These are phyloP conservation scores for Mucor ambiguus DNA, from an alignment of 371 early-diverging fungal species.

Conservation along the genomic window DNA sequence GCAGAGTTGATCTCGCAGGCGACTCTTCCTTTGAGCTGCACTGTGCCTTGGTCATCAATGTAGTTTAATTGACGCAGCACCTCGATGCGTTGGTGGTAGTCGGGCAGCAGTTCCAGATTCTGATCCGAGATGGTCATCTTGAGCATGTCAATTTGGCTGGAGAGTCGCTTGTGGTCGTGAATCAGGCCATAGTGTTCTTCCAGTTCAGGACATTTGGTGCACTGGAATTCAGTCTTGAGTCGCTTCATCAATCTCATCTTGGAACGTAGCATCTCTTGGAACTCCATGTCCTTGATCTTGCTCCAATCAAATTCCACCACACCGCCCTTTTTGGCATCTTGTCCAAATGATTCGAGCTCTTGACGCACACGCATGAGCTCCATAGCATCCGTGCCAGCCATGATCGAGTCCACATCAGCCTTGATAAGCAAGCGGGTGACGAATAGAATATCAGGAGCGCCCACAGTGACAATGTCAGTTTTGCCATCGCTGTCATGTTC, in stretches of 20 bases:
- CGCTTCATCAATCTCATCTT: conserved; percentile 53
- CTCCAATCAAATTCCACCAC: conserved; percentile 68
- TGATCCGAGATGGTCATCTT: conserved; percentile 82
- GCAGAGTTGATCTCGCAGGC: conserved; percentile 98
- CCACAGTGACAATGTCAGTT: conserved; percentile 54
- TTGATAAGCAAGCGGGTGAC: conserved; percentile 60
- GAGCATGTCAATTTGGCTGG: conserved; percentile 73
- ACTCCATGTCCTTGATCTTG: conserved; percentile 84
- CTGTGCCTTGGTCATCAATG: conserved; percentile 83
- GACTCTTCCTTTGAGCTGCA: conserved; percentile 99
- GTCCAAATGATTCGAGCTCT: conserved; percentile 58
- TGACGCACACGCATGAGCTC: conserved; percentile 53
- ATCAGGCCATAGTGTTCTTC: conserved; percentile 74
- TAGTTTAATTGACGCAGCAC: conserved; percentile 81
- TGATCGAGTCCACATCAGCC: conserved; percentile 45
- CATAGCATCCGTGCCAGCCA: conserved; percentile 45
- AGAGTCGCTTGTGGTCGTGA: conserved; percentile 69
- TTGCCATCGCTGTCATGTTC: conserved; percentile 42
- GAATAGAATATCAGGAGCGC: conserved; percentile 66
- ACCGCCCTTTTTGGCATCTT: conserved; percentile 46
- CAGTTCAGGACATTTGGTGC: conserved; percentile 83
- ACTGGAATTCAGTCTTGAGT: conserved; percentile 63
- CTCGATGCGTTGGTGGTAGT: conserved; percentile 86
- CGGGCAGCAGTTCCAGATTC: conserved; percentile 91
- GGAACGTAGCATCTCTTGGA: conserved; percentile 66